Conservation (phyloP, 768 basidiomycete genomes). For the Inosperma sp. region DNA sequence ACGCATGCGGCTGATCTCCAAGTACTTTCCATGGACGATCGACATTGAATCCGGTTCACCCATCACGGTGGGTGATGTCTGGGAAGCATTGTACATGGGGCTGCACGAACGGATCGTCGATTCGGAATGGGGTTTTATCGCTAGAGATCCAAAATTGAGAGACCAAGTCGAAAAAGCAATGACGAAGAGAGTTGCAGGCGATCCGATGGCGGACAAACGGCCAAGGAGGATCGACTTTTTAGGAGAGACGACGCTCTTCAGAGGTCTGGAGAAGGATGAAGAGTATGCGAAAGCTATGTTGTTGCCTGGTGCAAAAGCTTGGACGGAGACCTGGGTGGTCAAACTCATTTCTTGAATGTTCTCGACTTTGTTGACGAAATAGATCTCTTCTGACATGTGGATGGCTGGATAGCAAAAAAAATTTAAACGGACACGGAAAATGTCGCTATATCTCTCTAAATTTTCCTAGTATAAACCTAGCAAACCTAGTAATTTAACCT, state of each 20-base stretch:
- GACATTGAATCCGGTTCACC: constrained; percentile 42
- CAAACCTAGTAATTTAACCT: too few species aligned
- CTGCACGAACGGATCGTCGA: constrained; percentile 55
- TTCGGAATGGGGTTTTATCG: constrained; percentile 63
- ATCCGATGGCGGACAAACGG: constrained; percentile 30
- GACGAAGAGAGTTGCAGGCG: constrained; percentile 42
- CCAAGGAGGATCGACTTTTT: constrained; percentile 62
- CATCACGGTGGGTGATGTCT: constrained; percentile 37
- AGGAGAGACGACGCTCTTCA: constrained; percentile 55
- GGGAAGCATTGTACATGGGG: constrained; percentile 46
- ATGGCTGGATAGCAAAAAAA: too few species aligned
- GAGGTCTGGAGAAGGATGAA: constrained; percentile 57
- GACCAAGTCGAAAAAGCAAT: constrained; percentile 47
- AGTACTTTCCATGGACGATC: constrained; percentile 62
- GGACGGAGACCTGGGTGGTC: constrained; percentile 57
- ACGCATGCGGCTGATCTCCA: constrained; percentile 52
- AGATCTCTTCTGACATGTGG: not conserved
- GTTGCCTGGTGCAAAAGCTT: constrained; percentile 39
- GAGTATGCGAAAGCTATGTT: constrained; percentile 48
- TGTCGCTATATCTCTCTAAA: too few species aligned
- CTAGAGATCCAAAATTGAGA: constrained; percentile 38
- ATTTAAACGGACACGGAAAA: too few species aligned
- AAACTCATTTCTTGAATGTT: constrained; percentile 27
- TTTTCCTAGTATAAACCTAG: too few species aligned
- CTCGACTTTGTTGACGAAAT: not conserved